These are phyloP conservation scores for Chenopodium berlandieri DNA, from an alignment of 148 eudicot species.

Conservation along the genomic window DNA sequence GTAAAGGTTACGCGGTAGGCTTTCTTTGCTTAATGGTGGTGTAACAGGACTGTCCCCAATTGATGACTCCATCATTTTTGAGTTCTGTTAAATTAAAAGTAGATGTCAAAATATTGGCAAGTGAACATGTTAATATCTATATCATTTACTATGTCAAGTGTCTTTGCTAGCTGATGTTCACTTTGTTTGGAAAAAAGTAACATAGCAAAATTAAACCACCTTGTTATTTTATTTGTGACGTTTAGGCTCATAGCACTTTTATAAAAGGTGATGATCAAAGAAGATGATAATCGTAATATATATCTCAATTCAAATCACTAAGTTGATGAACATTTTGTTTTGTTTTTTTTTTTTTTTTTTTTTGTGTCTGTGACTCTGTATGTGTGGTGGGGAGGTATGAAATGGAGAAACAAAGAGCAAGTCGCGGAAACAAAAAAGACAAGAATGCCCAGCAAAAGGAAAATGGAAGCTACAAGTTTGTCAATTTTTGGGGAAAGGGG, in stretches of 20 bases:
- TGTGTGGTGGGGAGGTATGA: neutral
- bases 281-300: neutral
- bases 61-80: slow-evolving; percentile 57
- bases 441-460: neutral
- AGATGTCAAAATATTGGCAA: neutral
- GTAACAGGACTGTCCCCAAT: slow-evolving; percentile 69
- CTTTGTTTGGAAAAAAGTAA: neutral
- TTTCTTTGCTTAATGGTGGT: slow-evolving; percentile 77
- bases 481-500: no score
- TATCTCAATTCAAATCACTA: neutral
- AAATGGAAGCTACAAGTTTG: neutral
- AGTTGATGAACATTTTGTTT: neutral
- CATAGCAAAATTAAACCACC: no score
- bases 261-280: slow-evolving; percentile 1
- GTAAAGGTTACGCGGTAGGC: slow-evolving; percentile 57
- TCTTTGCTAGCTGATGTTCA: neutral
- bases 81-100: slow-evolving; percentile 36
- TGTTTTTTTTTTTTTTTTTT: no score
- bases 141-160: neutral
- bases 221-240: no score
- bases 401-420: neutral
- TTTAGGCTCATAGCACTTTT: neutral
- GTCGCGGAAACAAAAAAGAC: neutral
- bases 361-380: no score
- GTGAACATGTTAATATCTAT: no score